A percentile compares a stretch with the other conserved stretches of the same genome.
Evolutionary conservation across 2,329 filamentous ascomycete species (phyloP).

Genomic region (Dactylellina sp.): DNA sequence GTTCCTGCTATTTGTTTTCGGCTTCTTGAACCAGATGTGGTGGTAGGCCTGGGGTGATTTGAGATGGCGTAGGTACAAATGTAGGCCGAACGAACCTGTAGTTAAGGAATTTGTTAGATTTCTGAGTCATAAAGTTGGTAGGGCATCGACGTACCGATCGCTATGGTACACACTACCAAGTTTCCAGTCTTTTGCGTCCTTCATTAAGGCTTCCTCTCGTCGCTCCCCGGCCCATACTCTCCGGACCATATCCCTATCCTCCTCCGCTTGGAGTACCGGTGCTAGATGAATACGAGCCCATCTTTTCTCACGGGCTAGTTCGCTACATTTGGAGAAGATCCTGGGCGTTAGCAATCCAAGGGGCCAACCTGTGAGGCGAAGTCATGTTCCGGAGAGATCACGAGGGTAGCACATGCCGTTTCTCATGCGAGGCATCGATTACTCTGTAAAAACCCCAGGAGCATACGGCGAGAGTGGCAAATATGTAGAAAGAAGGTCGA

Average conservation of each 20-base stretch:
- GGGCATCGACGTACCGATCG: constrained; percentile 76
- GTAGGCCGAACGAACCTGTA: constrained; percentile 83
- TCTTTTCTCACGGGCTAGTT: constrained; percentile 96
- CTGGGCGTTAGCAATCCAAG: background rate
- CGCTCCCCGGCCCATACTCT: constrained; percentile 86
- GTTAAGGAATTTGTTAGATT: background rate
- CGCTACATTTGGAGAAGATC: constrained; percentile 68
- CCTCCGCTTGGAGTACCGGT: constrained; percentile 92
- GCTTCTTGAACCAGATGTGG: constrained; percentile 28
- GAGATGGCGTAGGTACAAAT: constrained; percentile 77
- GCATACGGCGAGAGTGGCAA: constrained; percentile 82
- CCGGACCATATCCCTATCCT: constrained; percentile 93
- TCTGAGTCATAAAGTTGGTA: background rate
- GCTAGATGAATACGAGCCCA: constrained; percentile 96
- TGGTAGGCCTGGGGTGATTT: constrained; percentile 59
- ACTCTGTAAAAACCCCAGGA: constrained; percentile 90
- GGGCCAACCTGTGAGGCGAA: too few relatives aligned
- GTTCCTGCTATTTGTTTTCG: background rate
- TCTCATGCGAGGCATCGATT: constrained; percentile 84
- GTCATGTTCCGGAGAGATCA: background rate
- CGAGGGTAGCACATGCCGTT: constrained; percentile 74
- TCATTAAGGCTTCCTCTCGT: constrained; percentile 89
- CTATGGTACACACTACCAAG: constrained; percentile 80
- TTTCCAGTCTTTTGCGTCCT: constrained; percentile 72
- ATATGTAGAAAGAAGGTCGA: constrained; percentile 81